These are phyloP conservation scores for Ogataea corticis DNA, from an alignment of 805 yeast genomes.

Conservation along the genomic window DNA sequence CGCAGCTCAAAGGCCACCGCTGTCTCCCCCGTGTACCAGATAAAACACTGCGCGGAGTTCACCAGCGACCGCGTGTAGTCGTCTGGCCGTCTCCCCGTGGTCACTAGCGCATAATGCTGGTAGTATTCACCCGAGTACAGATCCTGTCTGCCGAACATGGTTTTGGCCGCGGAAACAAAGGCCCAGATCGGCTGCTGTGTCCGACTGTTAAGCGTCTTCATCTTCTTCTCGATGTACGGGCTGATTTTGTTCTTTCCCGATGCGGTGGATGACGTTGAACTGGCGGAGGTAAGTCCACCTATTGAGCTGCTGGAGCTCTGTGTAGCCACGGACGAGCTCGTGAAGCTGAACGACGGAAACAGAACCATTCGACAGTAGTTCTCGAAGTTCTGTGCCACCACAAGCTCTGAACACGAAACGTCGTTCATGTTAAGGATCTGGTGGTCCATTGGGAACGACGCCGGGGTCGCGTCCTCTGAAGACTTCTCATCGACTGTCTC, in stretches of 20 bases:
- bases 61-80: constrained; percentile 26
- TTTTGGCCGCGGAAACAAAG: constrained; percentile 49
- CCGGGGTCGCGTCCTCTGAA: constrained; percentile 23
- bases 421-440: constrained; percentile 34
- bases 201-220: constrained; percentile 20
- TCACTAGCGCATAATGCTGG: constrained; percentile 38
- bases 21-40: constrained; percentile 53
- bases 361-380: constrained; percentile 36
- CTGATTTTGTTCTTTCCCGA: constrained; percentile 19
- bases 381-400: constrained; percentile 41
- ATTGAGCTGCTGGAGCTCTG: constrained; percentile 1
- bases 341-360: constrained; percentile 24
- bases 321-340: constrained; percentile 7
- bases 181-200: constrained; percentile 55
- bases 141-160: constrained; percentile 48
- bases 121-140: constrained; percentile 43
- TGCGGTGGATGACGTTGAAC: constrained; percentile 1
- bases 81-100: constrained; percentile 35
- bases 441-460: constrained; percentile 34
- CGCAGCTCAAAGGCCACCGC: constrained; percentile 51
- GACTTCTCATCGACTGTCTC: constrained; percentile 3
- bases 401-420: constrained; percentile 36
- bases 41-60: constrained; percentile 37
- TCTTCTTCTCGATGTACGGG: constrained; percentile 29
- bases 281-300: not conserved